Percentiles rank a stretch among this genome's conserved stretches.
These are phyloP conservation scores for Apiosordaria backusii DNA, from an alignment of 495 filamentous ascomycete species.

Conservation along the genomic window DNA sequence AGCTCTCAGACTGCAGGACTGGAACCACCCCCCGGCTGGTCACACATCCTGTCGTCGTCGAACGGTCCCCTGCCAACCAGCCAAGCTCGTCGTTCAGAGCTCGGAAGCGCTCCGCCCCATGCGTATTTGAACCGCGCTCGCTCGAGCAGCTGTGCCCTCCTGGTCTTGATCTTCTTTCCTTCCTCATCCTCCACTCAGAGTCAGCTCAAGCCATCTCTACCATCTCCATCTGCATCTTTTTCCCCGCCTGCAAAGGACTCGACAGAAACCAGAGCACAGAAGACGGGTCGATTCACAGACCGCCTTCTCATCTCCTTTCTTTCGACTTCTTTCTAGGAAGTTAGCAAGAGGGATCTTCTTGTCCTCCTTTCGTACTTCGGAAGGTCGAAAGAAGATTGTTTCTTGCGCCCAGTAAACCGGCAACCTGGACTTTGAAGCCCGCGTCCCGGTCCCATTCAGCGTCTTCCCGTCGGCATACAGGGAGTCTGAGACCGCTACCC, in stretches of 20 bases:
- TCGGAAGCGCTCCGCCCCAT: slow-evolving; percentile 28
- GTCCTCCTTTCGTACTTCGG: slow-evolving; percentile 92
- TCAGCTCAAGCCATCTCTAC: slow-evolving; percentile 5
- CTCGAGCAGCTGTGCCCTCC: slow-evolving; percentile 25
- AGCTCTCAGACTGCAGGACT: too few species aligned
- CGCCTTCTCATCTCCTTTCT: slow-evolving; percentile 35
- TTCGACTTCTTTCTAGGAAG: slow-evolving; percentile 54
- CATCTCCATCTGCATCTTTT: not conserved
- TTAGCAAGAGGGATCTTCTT: slow-evolving; percentile 85
- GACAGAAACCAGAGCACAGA: slow-evolving; percentile 31
- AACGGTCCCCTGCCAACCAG: slow-evolving; percentile 29
- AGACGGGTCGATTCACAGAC: slow-evolving; percentile 35
- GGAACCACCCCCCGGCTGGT: not conserved
- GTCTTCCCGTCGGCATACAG: slow-evolving; percentile 98
- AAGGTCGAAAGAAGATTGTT: slow-evolving; percentile 84
- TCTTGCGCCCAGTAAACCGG: slow-evolving; percentile 64
- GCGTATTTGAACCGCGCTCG: slow-evolving; percentile 34
- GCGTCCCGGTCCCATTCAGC: slow-evolving; percentile 98
- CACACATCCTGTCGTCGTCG: slow-evolving; percentile 10
- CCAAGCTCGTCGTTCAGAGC: slow-evolving; percentile 6
- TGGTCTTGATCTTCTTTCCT: slow-evolving; percentile 24
- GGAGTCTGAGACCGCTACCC: slow-evolving; percentile 78
- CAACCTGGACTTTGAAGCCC: slow-evolving; percentile 99
- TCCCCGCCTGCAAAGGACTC: slow-evolving; percentile 19
- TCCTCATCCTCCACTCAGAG: slow-evolving; percentile 8